Base-by-base conservation (phyloP, 768 basidiomycete genomes). In the Chalciporus sphaerocephalus region DNA sequence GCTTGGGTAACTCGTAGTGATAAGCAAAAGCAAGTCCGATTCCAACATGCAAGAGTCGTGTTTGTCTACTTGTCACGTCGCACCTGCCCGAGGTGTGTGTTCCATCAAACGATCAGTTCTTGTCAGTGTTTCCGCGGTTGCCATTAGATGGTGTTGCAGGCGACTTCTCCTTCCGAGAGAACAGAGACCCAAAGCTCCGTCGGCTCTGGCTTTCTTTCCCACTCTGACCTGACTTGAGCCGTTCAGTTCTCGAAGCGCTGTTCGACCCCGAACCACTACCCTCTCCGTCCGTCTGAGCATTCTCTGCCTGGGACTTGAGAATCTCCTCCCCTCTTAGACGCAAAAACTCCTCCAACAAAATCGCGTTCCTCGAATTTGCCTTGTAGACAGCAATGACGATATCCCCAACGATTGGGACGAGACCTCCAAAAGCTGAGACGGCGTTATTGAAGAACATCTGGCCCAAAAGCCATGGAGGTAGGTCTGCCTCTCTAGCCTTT, bases 331-430 rank as follows among this genome's bases (percentile, higher is more conserved):
- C 91, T 36, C 93, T 74, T 23, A 89, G 72, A 27, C 84, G 75
- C 43, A 96, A 67, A 64, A 79, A 92, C 62, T 92, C 90, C 59
- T 94, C 91, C 38, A 97, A 72, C 38, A 96, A 69, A 5, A 78
- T 78, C 10, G 91, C 93, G 57, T 97, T 96, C 49, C 94, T 75
- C 13, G 83, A 87, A 65, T 97, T 97, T 16, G 92, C 82, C 61
- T 92, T 94, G 74, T 72, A 95, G 3, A 78, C 65, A 2, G 87
- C 91, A 27, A 93, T 66, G 1, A 82, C 57, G 21, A 96, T 54
- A 64, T 93, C 90, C 4, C 93, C 93, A 3, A 79, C 71, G 34
- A 86, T 43, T 0, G 92, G 92, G 3, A 94, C 59, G 37, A 83
- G 60, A 1, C 90, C 86, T 11, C 87, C 70, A 0, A 70, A 72